These are phyloP conservation scores for Monosporascus sp. DNA, from an alignment of 2,329 filamentous ascomycete species.

Conservation along the genomic window DNA sequence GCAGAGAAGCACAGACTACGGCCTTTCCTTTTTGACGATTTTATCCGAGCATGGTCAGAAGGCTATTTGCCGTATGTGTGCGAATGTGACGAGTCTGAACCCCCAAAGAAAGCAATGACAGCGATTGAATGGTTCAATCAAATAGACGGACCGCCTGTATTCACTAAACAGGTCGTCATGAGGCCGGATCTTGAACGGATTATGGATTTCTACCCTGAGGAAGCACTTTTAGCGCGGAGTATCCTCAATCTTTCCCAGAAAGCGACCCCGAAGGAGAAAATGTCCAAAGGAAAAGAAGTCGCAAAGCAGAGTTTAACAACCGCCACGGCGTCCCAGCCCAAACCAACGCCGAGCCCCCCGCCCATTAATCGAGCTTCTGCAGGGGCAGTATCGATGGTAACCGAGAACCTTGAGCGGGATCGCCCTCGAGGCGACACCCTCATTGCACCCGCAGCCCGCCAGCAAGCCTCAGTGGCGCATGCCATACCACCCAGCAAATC, in stretches of 20 bases:
- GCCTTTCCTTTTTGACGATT: slow-evolving; percentile 29
- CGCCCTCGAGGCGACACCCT: neutral
- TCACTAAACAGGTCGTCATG: slow-evolving; percentile 22
- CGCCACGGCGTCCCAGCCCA: neutral
- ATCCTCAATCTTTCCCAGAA: slow-evolving; percentile 6
- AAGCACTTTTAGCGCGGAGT: slow-evolving; percentile 9
- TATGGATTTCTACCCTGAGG: slow-evolving; percentile 22
- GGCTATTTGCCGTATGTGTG: slow-evolving; percentile 25
- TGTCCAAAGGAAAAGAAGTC: neutral
- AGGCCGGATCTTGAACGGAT: slow-evolving; percentile 22
- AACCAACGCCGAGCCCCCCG: neutral
- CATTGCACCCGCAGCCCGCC: neutral
- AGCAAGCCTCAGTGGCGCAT: neutral
- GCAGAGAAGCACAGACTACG: slow-evolving; percentile 17
- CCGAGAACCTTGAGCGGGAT: neutral
- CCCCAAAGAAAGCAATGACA: slow-evolving; percentile 15
- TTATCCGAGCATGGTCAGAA: slow-evolving; percentile 28
- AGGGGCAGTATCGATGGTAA: neutral
- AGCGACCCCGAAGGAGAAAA: neutral
- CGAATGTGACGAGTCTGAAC: slow-evolving; percentile 17
- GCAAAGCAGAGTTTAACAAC: neutral
- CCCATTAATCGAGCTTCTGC: neutral
- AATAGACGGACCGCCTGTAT: slow-evolving; percentile 23
- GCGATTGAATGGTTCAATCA: slow-evolving; percentile 30
- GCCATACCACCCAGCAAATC: slow-evolving; percentile 9